phyloP scores from a whole-genome alignment of 495 filamentous ascomycete species.

The Penicillium odoratum region DNA sequence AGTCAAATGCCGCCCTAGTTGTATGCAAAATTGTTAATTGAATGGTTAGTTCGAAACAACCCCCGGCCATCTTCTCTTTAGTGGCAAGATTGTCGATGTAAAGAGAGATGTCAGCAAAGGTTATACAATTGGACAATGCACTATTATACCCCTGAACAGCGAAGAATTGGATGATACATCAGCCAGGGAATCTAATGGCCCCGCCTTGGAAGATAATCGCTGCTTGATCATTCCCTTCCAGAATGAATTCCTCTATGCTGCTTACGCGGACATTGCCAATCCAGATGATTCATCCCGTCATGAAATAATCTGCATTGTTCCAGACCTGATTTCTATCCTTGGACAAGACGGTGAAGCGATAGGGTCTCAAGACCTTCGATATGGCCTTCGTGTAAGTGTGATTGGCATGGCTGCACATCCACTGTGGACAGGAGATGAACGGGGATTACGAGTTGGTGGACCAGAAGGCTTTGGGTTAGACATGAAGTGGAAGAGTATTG shows the following conservation, averaged over 20 bases:
- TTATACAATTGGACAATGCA: constrained; percentile 57
- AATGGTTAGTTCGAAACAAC: constrained; percentile 25
- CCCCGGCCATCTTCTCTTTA: constrained; percentile 53
- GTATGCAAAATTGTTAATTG: not conserved
- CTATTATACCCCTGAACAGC: constrained; percentile 40
- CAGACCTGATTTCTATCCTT: constrained; percentile 35
- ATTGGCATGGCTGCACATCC: constrained; percentile 39
- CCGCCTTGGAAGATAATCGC: constrained; percentile 8
- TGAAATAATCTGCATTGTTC: constrained; percentile 33
- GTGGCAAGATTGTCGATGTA: constrained; percentile 62
- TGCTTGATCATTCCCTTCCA: constrained; percentile 60
- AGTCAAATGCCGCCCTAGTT: constrained; percentile 20
- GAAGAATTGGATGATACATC: constrained; percentile 14
- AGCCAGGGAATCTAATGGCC: not conserved
- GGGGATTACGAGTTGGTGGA: constrained; percentile 35
- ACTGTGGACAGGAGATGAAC: constrained; percentile 33
- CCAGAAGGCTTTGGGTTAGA: constrained; percentile 31
- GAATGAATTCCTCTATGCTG: constrained; percentile 62
- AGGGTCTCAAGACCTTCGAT: constrained; percentile 35
- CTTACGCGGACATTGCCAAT: constrained; percentile 16
- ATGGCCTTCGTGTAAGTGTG: constrained; percentile 36
- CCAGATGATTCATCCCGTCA: constrained; percentile 21
- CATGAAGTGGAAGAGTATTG: constrained; percentile 26
- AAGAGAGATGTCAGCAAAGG: constrained; percentile 50
- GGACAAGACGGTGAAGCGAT: constrained; percentile 34